Conservation (phyloP, 129 eudicot species). For the sunflower (Helianthus annuus) region DNA sequence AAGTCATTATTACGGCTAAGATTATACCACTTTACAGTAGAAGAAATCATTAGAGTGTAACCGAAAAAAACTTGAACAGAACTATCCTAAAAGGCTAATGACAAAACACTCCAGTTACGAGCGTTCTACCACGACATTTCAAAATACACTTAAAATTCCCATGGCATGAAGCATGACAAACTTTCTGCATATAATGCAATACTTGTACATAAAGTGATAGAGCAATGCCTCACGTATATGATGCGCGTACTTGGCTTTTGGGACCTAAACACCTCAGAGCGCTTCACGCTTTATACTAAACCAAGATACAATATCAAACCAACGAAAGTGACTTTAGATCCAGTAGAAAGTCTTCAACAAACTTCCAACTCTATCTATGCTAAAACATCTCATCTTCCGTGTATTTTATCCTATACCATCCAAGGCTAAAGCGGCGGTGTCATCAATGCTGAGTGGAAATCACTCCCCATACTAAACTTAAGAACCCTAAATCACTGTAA, state of each 20-base stretch:
- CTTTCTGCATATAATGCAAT: too few relatives aligned
- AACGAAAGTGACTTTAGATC: background rate
- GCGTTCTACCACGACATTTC: background rate
- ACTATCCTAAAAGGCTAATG: background rate
- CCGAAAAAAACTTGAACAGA: background rate
- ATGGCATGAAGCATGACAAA: background rate
- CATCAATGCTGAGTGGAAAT: background rate
- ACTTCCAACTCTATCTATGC: too few relatives aligned
- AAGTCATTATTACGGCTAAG: background rate
- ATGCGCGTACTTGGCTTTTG: too few relatives aligned
- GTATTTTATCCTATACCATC: background rate
- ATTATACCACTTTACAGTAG: background rate
- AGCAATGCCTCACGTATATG: too few relatives aligned
- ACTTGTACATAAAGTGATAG: too few relatives aligned
- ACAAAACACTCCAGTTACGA: background rate
- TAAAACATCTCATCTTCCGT: background rate
- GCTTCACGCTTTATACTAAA: too few relatives aligned
- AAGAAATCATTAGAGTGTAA: background rate
- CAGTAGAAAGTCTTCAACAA: background rate
- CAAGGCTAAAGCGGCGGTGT: background rate
- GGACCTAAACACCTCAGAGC: too few relatives aligned
- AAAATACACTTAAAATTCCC: background rate
- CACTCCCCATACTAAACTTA: background rate
- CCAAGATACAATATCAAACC: constrained; percentile 7
- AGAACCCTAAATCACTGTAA: too few relatives aligned